These are phyloP conservation scores for Trichocomaceae sp. DNA, from an alignment of 2,329 filamentous ascomycete species.

Conservation along the genomic window DNA sequence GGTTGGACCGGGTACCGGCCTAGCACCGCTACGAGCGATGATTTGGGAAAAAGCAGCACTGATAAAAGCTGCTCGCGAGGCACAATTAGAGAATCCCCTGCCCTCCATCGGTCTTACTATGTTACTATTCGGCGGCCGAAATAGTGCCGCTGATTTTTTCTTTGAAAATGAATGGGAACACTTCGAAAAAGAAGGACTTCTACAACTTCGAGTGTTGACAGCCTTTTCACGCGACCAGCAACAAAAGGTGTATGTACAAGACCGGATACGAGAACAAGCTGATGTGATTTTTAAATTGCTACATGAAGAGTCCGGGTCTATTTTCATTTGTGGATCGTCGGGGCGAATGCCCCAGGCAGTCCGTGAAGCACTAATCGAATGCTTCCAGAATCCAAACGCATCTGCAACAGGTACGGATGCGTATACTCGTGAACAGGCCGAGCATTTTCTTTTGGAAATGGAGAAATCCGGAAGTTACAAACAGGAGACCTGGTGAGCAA, in stretches of 20 bases:
- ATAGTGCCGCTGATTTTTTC: slow-evolving; percentile 67
- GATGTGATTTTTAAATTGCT: slow-evolving; percentile 48
- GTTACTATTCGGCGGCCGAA: slow-evolving; percentile 82
- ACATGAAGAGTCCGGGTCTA: slow-evolving; percentile 45
- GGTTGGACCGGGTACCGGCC: slow-evolving; percentile 77
- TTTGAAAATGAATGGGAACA: slow-evolving; percentile 68
- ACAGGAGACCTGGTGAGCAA: slow-evolving; percentile 61
- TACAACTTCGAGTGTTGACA: slow-evolving; percentile 50
- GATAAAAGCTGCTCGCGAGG: slow-evolving; percentile 25
- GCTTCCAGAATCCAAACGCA: slow-evolving; percentile 44
- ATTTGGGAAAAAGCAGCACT: slow-evolving; percentile 62
- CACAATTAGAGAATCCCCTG: slow-evolving; percentile 23
- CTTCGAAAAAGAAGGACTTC: slow-evolving; percentile 31
- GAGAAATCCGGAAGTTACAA: slow-evolving; percentile 58
- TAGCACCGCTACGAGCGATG: slow-evolving; percentile 76
- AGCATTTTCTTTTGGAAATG: slow-evolving; percentile 50
- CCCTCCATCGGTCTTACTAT: slow-evolving; percentile 42
- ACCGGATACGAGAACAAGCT: slow-evolving; percentile 50
- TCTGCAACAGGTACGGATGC: slow-evolving; percentile 17
- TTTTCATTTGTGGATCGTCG: slow-evolving; percentile 50
- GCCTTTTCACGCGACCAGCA: slow-evolving; percentile 66
- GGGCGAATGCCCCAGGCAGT: slow-evolving; percentile 67
- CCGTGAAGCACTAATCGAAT: slow-evolving; percentile 58
- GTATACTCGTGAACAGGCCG: slow-evolving; percentile 44
- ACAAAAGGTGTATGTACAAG: slow-evolving; percentile 62